Evolutionary conservation across 2,329 filamentous ascomycete genomes (phyloP), one percentile per base, ranked within the genome.

Genomic region (Penicillium brasilianum): DNA sequence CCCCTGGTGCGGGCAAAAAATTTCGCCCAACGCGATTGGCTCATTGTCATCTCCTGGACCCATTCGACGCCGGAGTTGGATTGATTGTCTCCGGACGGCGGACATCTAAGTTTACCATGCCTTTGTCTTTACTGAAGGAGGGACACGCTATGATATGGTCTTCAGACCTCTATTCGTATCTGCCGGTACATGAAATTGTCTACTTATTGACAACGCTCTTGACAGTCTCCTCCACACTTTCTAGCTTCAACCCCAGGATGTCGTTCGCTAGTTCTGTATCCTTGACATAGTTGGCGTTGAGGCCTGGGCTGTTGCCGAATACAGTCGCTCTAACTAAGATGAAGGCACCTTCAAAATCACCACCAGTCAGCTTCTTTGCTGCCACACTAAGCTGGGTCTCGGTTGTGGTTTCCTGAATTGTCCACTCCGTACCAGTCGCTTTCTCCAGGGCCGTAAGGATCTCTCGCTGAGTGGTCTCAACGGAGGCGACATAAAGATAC

Each of bases 391-490:
- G 52, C 46, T 71, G 50, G 7, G 71, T 50, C 0, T 69, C 61
- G 0, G 75, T 72, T 3, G 73, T 77, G 11, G 74, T 71, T 14
- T 73, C 73, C 3, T 76, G 79, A 1, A 87, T 76, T 0, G 78
- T 76, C 79, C 82, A 88, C 61, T 83, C 83, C 18, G 75, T 69
- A 2, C 81, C 82, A 0, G 83, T 84, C 11, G 80, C 74, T 59
- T 83, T 81, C 73, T 90, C 85, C 2, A 85, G 74, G 0, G 80
- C 71, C 13, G 76, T 72, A 1, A 89, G 69, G 1, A 90, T 73
- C 64, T 89, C 80, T 18, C 84, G 84, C 73, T 89, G 87, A 1
- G 83, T 82, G 0, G 83, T 81, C 32, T 82, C 82, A 66, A 88
- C 85, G 0, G 83, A 87, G 2, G 85, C 82, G 16, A 89, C 75